Evolutionary conservation across 164 flowering plant genomes (phyloP).

Genomic region (Magnolia kwangsiensis): DNA sequence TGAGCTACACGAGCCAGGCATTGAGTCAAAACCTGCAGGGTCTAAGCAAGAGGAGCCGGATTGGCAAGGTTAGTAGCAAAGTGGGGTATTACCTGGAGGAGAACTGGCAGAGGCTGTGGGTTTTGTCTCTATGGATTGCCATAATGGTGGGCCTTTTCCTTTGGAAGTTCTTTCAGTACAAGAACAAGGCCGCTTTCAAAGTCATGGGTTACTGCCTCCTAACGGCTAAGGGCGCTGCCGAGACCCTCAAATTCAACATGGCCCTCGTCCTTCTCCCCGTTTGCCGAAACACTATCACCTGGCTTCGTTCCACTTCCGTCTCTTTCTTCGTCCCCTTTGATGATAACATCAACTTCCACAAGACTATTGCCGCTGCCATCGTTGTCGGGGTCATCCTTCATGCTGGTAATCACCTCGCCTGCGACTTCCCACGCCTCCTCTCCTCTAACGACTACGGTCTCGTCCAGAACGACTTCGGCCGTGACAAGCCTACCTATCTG

Average conservation of each 20-base stretch:
- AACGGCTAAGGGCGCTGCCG: slow-evolving; percentile 96
- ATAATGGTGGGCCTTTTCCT: slow-evolving; percentile 68
- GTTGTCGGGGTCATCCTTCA: slow-evolving; percentile 84
- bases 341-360: slow-evolving; percentile 96
- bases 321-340: slow-evolving; percentile 70
- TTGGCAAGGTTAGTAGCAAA: slow-evolving; percentile 44
- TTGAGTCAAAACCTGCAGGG: slow-evolving; percentile 94
- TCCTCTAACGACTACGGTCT: slow-evolving; percentile 3
- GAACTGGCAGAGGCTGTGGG: slow-evolving; percentile 91
- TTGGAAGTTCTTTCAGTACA: slow-evolving; percentile 89
- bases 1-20: slow-evolving; percentile 97
- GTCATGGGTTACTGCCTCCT: slow-evolving; percentile 92
- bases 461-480: slow-evolving; percentile 44
- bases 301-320: slow-evolving; percentile 79
- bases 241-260: slow-evolving; percentile 95
- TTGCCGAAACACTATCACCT: slow-evolving; percentile 90
- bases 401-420: slow-evolving; percentile 81
- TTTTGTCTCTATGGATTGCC: slow-evolving; percentile 69
- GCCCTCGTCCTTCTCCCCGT: slow-evolving; percentile 90
- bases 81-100: slow-evolving; percentile 61
- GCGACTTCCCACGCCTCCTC: slow-evolving; percentile 82
- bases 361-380: slow-evolving; percentile 91
- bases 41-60: slow-evolving; percentile 46
- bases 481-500: slow-evolving; percentile 47
- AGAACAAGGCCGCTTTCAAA: slow-evolving; percentile 54